Evolutionary conservation across 768 basidiomycete species (phyloP).

Genomic region (Xerocomus spinulosus): DNA sequence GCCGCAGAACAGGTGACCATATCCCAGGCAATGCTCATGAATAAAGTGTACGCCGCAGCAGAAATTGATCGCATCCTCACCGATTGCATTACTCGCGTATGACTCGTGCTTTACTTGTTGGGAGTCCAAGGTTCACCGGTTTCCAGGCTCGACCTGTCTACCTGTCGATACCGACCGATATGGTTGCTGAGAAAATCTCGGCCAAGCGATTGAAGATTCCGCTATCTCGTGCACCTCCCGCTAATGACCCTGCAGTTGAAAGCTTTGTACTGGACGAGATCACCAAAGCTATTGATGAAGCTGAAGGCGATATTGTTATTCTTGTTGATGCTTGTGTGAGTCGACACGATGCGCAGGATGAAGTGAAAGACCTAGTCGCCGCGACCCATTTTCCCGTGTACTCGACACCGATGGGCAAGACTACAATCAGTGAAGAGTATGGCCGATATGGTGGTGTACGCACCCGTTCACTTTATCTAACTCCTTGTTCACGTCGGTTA

Average conservation of each 20-base stretch:
- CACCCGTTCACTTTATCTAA: conserved; percentile 5
- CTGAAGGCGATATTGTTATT: conserved; percentile 58
- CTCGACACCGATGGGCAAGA: conserved; percentile 79
- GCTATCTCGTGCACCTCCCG: conserved; percentile 44
- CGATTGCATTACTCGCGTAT: conserved; percentile 56
- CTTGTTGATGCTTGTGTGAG: conserved; percentile 79
- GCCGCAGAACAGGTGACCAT: conserved; percentile 73
- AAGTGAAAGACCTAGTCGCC: conserved; percentile 57
- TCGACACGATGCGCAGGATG: conserved; percentile 62
- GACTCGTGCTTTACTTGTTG: conserved; percentile 3
- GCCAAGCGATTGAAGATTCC: conserved; percentile 57
- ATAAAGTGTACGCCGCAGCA: conserved; percentile 49
- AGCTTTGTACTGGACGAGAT: conserved; percentile 74
- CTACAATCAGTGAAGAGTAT: conserved; percentile 63
- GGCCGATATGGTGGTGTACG: conserved; percentile 77
- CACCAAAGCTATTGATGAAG: conserved; percentile 54
- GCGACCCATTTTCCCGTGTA: conserved; percentile 72
- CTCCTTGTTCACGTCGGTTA: background rate
- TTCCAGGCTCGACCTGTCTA: conserved; percentile 80
- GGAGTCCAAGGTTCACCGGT: background rate
- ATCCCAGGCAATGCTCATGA: conserved; percentile 57
- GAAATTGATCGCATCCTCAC: conserved; percentile 79
- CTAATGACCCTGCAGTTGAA: conserved; percentile 56
- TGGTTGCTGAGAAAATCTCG: conserved; percentile 66
- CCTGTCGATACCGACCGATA: conserved; percentile 78